Conservation (phyloP, 352 stramenopile species). For the Elongisporangium senticosum region DNA sequence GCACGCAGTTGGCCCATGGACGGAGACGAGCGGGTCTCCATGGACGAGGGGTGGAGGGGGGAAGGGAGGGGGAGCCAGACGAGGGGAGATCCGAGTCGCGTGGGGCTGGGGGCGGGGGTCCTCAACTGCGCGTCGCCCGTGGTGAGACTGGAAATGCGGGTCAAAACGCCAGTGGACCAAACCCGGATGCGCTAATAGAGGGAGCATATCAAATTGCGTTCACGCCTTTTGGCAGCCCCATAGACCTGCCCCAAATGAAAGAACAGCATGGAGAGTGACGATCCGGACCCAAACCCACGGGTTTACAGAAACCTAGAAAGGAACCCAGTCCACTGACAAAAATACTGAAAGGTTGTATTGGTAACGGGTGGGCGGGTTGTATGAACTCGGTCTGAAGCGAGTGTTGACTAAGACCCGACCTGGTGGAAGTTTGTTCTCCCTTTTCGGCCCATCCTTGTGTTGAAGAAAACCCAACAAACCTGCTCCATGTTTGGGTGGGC, state of each 20-base stretch:
- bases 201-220: neutral
- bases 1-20: slow-evolving; percentile 73
- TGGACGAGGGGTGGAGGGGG: slow-evolving; percentile 9
- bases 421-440: neutral
- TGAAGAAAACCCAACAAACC: neutral
- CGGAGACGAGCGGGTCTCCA: slow-evolving; percentile 81
- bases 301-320: neutral
- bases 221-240: neutral
- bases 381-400: neutral
- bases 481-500: neutral
- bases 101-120: neutral
- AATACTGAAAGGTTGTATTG: too few species aligned
- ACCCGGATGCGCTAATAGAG: neutral
- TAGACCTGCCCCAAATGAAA: neutral
- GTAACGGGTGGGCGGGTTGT: neutral
- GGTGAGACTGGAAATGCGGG: neutral
- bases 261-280: neutral
- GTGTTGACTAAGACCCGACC: neutral
- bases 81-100: neutral
- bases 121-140: neutral
- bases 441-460: neutral
- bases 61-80: neutral
- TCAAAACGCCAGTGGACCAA: neutral
- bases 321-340: neutral
- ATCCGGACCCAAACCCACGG: neutral